Evolutionary conservation across 2,329 filamentous ascomycete genomes (phyloP), one percentile per base, ranked within the genome.

Genomic region (Verticillium tricorpus): DNA sequence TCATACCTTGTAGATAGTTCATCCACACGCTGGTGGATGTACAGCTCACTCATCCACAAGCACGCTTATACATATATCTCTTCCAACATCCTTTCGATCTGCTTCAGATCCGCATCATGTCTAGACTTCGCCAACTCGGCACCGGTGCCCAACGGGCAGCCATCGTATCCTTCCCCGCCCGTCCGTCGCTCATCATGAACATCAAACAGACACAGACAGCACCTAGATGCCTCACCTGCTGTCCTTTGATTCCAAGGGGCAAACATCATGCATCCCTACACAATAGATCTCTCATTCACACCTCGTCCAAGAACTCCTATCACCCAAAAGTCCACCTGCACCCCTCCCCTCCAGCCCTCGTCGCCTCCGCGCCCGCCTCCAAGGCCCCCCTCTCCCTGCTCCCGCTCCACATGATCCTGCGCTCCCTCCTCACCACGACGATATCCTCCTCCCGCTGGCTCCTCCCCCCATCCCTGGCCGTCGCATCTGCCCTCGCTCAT

Each of bases 361-460:
- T 39, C 15, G 11, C 52, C 14, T 3, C 52, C 12, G 19, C 45
- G 31, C 45, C 45, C 11, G 32, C 60, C 65, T 57, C 57, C 56
- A 63, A 54, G 6, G 61, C 76, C 4, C 82, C 87, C 1, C 80
- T 93, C 25, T 85, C 88, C 0, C 81, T 90, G 50, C 80, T 93
- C 39, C 89, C 90, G 0, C 77, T 91, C 3, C 80, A 79, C 62
- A 86, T 85, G 62, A 79, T 93, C 40, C 73, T 93, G 19, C 87
- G 90, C 63, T 91, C 89, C 9, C 83, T 91, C 61, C 79, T 85
- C 66, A 90, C 89, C 60, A 89, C 85, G 6, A 82, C 83, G 39
- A 82, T 93, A 64, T 92, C 90, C 0, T 90, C 88, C 1, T 91
- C 89, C 1, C 86, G 80, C 2, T 22, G 89, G 5, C 84, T 96